Percentiles rank a stretch among this genome's conserved stretches.
phyloP scores from a whole-genome alignment of 306 rosid species.

The Vigna unguiculata region DNA sequence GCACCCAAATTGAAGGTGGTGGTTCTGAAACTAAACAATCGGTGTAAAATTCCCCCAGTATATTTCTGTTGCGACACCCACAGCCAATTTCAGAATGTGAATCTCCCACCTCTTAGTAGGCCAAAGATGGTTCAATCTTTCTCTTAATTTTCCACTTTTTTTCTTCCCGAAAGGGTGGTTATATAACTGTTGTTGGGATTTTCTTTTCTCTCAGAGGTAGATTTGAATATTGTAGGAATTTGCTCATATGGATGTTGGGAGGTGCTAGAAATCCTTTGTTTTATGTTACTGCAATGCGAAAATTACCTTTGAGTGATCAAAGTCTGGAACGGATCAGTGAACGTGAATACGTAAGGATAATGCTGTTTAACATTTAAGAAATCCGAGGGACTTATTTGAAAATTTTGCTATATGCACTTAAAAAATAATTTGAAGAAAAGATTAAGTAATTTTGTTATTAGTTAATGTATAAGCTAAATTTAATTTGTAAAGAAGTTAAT shows the following conservation, averaged over 20 bases:
- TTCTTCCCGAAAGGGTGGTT: background rate
- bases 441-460: no score
- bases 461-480: no score
- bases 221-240: slow-evolving; percentile 13
- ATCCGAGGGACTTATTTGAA: background rate
- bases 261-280: background rate
- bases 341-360: background rate
- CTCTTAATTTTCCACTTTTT: background rate
- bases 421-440: no score
- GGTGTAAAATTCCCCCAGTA: slow-evolving; percentile 12
- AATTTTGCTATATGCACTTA: no score
- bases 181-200: slow-evolving; percentile 13
- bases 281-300: background rate
- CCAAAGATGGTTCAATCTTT: slow-evolving; percentile 1
- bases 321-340: background rate
- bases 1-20: slow-evolving; percentile 40
- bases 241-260: slow-evolving; percentile 28
- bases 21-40: slow-evolving; percentile 42
- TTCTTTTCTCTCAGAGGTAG: background rate
- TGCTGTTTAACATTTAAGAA: slow-evolving; percentile 3
- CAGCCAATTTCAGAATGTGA: slow-evolving; percentile 20
- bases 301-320: background rate
- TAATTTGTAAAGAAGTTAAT: no score
- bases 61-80: background rate
- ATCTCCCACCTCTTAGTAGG: slow-evolving; percentile 29